These are phyloP conservation scores for Fusarium sp. DNA, from an alignment of 2,329 filamentous ascomycete species.

Conservation along the genomic window DNA sequence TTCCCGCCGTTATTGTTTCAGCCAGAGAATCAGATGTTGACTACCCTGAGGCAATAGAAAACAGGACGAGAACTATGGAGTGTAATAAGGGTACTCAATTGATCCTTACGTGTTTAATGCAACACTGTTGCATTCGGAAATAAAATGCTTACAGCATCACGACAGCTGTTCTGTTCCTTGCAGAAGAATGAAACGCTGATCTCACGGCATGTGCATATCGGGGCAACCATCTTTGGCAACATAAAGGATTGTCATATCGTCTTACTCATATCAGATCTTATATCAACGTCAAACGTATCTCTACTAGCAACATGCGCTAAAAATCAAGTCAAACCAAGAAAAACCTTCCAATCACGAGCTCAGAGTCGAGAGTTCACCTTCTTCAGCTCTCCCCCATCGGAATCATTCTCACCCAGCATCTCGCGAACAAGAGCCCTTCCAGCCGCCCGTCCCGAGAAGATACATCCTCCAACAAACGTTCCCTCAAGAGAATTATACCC, in stretches of 20 bases:
- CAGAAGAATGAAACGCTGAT: not conserved
- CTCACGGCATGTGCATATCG: not conserved
- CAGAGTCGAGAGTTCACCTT: slow-evolving; percentile 17
- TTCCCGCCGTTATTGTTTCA: not conserved
- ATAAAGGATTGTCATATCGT: not conserved
- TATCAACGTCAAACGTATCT: not conserved
- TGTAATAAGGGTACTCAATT: too few relatives aligned
- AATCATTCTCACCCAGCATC: slow-evolving; percentile 35
- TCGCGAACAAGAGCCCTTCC: slow-evolving; percentile 67
- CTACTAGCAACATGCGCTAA: not conserved
- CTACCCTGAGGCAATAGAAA: not conserved
- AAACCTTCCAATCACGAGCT: not conserved
- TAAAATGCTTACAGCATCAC: not conserved
- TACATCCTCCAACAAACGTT: slow-evolving; percentile 71
- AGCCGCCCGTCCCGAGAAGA: slow-evolving; percentile 70
- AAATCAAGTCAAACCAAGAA: not conserved
- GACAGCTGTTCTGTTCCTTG: too few relatives aligned
- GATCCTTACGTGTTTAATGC: too few relatives aligned
- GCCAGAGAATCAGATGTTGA: not conserved
- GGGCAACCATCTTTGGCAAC: not conserved
- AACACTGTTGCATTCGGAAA: too few relatives aligned
- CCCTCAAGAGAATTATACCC: slow-evolving; percentile 72
- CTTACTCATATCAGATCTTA: not conserved
- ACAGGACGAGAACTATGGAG: too few relatives aligned
- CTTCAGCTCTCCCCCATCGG: not conserved